Evolutionary conservation across 345 rosid species (phyloP).

Genomic region (thale cress (Arabidopsis thaliana)): TAIR10.1 NC_003071.7:8373001-8373500

Average conservation of each 20-base stretch:
- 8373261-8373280: neutral
- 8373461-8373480: neutral
- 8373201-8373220: slow-evolving; percentile 80
- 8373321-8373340: neutral
- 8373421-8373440: neutral
- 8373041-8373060: slow-evolving; percentile 25
- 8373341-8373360: neutral
- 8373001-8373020: slow-evolving; percentile 41
- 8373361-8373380: no score
- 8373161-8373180: slow-evolving; percentile 66
- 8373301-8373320: slow-evolving; percentile 4
- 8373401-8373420: neutral
- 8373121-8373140: slow-evolving; percentile 58
- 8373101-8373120: slow-evolving; percentile 41
- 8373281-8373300: slow-evolving; percentile 7
- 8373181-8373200: slow-evolving; percentile 65
- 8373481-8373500: neutral
- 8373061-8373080: slow-evolving; percentile 33
- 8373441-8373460: neutral
- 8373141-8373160: slow-evolving; percentile 73
- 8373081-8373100: slow-evolving; percentile 35
- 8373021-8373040: slow-evolving; percentile 4
- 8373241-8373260: neutral
- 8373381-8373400: no score
- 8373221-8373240: slow-evolving; percentile 78